These are phyloP conservation scores for Amanita molliuscula DNA, from an alignment of 768 basidiomycete species.

Conservation along the genomic window DNA sequence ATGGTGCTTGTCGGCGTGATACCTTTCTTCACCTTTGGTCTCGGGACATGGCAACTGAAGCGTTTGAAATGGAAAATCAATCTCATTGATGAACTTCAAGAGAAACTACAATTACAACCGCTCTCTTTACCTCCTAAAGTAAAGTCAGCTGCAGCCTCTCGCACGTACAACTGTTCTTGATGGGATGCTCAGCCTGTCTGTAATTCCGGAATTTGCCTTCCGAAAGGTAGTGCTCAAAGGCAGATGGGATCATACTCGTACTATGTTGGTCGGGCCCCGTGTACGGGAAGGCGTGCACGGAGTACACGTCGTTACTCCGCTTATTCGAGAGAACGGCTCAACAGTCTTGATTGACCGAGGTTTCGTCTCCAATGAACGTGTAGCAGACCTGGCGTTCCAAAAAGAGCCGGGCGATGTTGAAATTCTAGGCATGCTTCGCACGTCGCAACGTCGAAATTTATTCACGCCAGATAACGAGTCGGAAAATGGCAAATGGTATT, in stretches of 20 bases:
- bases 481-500: slow-evolving; percentile 79
- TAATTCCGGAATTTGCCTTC: slow-evolving; percentile 81
- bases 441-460: slow-evolving; percentile 55
- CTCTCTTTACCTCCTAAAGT: slow-evolving; percentile 73
- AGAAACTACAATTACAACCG: slow-evolving; percentile 74
- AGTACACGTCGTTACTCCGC: slow-evolving; percentile 80
- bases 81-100: slow-evolving; percentile 88
- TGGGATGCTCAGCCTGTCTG: slow-evolving; percentile 37
- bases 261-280: slow-evolving; percentile 77
- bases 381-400: slow-evolving; percentile 18
- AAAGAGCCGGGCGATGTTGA: slow-evolving; percentile 50
- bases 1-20: slow-evolving; percentile 74
- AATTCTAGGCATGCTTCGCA: slow-evolving; percentile 80
- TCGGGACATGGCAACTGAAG: slow-evolving; percentile 92
- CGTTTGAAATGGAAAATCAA: slow-evolving; percentile 92
- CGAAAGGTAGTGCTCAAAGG: slow-evolving; percentile 78
- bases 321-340: slow-evolving; percentile 68
- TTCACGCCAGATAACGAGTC: slow-evolving; percentile 91
- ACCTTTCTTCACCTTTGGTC: slow-evolving; percentile 80
- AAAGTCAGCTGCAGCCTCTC: slow-evolving; percentile 48
- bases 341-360: slow-evolving; percentile 91
- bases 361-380: slow-evolving; percentile 58
- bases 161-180: slow-evolving; percentile 13
- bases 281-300: slow-evolving; percentile 87
- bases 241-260: slow-evolving; percentile 64